Conservation (phyloP, 2,329 filamentous ascomycete genomes). For the Fusarium coicis region DNA sequence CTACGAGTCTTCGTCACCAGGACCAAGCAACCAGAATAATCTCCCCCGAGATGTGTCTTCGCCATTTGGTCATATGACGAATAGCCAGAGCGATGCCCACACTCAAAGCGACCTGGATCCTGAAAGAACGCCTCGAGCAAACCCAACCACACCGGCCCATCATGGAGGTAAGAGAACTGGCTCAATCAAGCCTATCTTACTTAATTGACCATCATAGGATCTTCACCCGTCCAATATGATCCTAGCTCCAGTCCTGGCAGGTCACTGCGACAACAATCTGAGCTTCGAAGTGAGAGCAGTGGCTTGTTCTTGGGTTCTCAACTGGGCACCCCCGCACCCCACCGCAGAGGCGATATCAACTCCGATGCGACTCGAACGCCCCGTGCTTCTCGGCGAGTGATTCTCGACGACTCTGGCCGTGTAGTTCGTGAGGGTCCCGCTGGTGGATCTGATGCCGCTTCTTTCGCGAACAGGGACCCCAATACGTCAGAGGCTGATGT, state of each 20-base stretch:
- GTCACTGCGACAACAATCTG: conserved; percentile 70
- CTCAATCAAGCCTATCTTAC: background rate
- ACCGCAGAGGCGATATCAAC: conserved; percentile 84
- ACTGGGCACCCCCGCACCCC: conserved; percentile 62
- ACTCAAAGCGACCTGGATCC: conserved; percentile 64
- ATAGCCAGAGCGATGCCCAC: conserved; percentile 63
- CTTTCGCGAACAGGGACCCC: conserved; percentile 74
- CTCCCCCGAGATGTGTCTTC: conserved; percentile 59
- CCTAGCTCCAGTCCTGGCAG: conserved; percentile 88
- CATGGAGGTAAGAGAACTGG: conserved; percentile 67
- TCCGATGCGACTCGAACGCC: conserved; percentile 75
- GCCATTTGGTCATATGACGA: conserved; percentile 66
- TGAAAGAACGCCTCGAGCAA: conserved; percentile 78
- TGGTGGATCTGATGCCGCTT: conserved; percentile 67
- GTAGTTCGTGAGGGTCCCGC: conserved; percentile 65
- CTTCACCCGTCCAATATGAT: conserved; percentile 91
- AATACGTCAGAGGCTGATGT: conserved; percentile 92
- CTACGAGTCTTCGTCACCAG: conserved; percentile 66
- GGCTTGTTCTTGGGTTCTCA: conserved; percentile 81
- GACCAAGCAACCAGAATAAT: conserved; percentile 41
- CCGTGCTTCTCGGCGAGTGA: conserved; percentile 63
- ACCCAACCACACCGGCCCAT: conserved; percentile 63
- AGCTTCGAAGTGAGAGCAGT: conserved; percentile 85
- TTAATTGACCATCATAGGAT: conserved; percentile 67
- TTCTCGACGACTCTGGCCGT: conserved; percentile 68